Percentiles rank a stretch among this genome's conserved stretches.
These are phyloP conservation scores for Sclerotinia sclerotiorum DNA, from an alignment of 2,329 filamentous ascomycete species.

Conservation along the genomic window DNA sequence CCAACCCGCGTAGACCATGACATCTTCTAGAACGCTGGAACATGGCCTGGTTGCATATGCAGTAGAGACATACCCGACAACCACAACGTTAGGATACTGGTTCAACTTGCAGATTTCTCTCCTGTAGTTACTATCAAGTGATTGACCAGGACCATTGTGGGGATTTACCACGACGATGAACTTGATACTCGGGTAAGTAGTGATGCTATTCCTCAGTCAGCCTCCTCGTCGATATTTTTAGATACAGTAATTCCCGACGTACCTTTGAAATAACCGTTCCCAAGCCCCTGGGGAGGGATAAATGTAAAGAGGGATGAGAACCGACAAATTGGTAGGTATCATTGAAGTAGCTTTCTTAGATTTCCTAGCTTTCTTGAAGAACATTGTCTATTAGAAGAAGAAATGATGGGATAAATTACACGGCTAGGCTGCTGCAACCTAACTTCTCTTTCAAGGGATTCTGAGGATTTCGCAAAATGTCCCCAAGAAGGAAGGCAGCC, in stretches of 20 bases:
- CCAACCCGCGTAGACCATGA: constrained; percentile 28
- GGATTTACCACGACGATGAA: constrained; percentile 37
- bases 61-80: constrained; percentile 45
- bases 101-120: constrained; percentile 42
- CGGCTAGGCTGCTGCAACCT: constrained; percentile 7
- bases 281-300: constrained; percentile 31
- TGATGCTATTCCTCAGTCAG: constrained; percentile 24
- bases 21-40: constrained; percentile 20
- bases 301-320: constrained; percentile 34
- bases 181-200: constrained; percentile 29
- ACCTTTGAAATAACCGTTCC: constrained; percentile 29
- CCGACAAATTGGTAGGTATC: constrained; percentile 22
- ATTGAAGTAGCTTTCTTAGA: not conserved
- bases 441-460: constrained; percentile 15
- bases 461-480: constrained; percentile 5
- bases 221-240: constrained; percentile 15
- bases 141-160: constrained; percentile 39
- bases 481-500: constrained; percentile 14
- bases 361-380: not conserved
- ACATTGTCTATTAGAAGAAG: constrained; percentile 1
- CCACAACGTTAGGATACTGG: constrained; percentile 41
- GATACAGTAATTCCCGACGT: constrained; percentile 9
- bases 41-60: constrained; percentile 35
- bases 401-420: constrained; percentile 1
- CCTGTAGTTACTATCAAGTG: constrained; percentile 41